These are phyloP conservation scores for Pochonia chlamydosporia DNA, from an alignment of 2,329 filamentous ascomycete genomes.

Conservation along the genomic window DNA sequence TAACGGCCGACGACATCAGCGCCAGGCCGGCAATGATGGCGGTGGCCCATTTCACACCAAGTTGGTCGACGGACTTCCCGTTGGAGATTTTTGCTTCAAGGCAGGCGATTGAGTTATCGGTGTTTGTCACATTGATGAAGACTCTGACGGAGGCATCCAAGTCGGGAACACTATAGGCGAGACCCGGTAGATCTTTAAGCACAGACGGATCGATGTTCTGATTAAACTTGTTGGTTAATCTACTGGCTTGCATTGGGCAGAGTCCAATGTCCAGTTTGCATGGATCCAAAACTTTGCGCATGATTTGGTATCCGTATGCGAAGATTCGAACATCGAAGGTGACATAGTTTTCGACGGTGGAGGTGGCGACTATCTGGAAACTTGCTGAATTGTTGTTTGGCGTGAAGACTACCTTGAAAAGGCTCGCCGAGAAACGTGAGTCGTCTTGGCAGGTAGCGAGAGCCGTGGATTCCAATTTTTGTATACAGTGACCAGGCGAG, in stretches of 20 bases:
- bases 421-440: slow-evolving; percentile 78
- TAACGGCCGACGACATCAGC: slow-evolving; percentile 77
- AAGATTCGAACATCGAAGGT: slow-evolving; percentile 69
- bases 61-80: slow-evolving; percentile 83
- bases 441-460: slow-evolving; percentile 79
- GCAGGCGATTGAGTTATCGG: slow-evolving; percentile 62
- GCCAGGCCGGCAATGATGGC: slow-evolving; percentile 83
- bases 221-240: slow-evolving; percentile 70
- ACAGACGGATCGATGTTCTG: slow-evolving; percentile 52
- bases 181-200: slow-evolving; percentile 64
- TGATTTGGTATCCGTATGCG: slow-evolving; percentile 75
- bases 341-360: slow-evolving; percentile 76
- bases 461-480: too few species aligned
- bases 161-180: slow-evolving; percentile 86
- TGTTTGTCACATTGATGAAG: slow-evolving; percentile 66
- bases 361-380: slow-evolving; percentile 75
- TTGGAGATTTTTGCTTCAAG: slow-evolving; percentile 86
- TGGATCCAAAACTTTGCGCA: slow-evolving; percentile 66
- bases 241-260: slow-evolving; percentile 85
- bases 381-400: slow-evolving; percentile 66
- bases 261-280: slow-evolving; percentile 65
- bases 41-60: slow-evolving; percentile 83
- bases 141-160: slow-evolving; percentile 81
- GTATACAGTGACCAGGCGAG: too few species aligned
- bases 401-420: slow-evolving; percentile 81